These are phyloP conservation scores for Fonsecaea multimorphosa DNA, from an alignment of 2,329 filamentous ascomycete genomes.

Conservation along the genomic window DNA sequence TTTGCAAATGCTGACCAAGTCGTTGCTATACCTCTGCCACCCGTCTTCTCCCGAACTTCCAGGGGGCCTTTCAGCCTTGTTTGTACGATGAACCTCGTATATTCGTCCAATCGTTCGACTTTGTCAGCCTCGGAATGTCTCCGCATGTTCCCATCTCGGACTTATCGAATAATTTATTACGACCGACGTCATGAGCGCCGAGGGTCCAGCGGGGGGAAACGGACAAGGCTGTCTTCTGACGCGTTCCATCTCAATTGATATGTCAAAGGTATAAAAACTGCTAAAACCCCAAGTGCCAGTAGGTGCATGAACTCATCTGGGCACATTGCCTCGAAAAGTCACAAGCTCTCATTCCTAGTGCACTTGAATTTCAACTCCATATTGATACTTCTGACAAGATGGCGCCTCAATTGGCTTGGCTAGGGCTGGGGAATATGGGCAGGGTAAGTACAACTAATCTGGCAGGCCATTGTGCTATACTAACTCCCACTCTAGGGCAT, in stretches of 20 bases:
- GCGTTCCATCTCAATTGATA: neutral
- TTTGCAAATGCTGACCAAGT: neutral
- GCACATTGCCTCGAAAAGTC: neutral
- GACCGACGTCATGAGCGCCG: conserved; percentile 19
- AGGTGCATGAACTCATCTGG: neutral
- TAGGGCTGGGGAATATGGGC: conserved; percentile 89
- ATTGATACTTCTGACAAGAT: conserved; percentile 17
- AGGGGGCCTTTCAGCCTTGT: neutral
- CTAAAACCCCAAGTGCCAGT: neutral
- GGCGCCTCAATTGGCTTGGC: conserved; percentile 68
- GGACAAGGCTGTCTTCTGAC: conserved; percentile 9
- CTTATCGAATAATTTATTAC: conserved; percentile 3
- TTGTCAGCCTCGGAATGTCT: conserved; percentile 20
- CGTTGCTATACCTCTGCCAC: neutral
- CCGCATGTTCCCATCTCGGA: conserved; percentile 3
- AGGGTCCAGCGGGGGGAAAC: conserved; percentile 13
- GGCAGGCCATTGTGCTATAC: neutral
- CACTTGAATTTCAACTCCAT: neutral
- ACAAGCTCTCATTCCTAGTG: neutral
- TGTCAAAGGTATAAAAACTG: conserved; percentile 1
- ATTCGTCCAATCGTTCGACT: too few relatives aligned
- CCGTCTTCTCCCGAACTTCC: conserved; percentile 6
- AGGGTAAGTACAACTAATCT: conserved; percentile 60
- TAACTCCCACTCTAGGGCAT: conserved; percentile 67
- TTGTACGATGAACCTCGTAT: too few relatives aligned